Base-by-base conservation (phyloP, 306 rosid species). In the Elaeagnus macrophylla region DNA sequence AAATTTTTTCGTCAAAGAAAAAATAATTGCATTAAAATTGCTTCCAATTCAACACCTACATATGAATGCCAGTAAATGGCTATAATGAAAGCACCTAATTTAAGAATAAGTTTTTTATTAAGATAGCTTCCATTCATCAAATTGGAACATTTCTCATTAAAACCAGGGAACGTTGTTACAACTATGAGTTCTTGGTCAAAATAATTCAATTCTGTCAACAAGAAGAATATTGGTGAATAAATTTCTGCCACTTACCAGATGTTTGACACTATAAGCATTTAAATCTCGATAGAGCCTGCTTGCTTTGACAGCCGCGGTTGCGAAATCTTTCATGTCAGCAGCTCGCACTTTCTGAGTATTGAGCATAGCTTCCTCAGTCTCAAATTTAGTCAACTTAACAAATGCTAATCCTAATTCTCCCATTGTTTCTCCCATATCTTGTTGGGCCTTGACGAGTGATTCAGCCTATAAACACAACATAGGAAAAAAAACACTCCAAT, bases 391-490 rank as follows among this genome's bases (percentile, higher is more conserved):
- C 59, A 91, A 48, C 56, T 91, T 91, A 54, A 91, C 75, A 68
- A 86, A 84, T 39, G 94, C 83, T 57, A 91, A 59, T 55, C 97
- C 96, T 53, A 91, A 61, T 64, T 82, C 97, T 46, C 96, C 97
- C 91, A 84, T 62, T 54, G 96, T 82, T 71, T 84, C 97, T 57
- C 93, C 96, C 82, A 82, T 91, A 57, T 86, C 97, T 71, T 86
- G 96, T 73, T 86, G 97, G 46, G 96, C 84, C 69, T 84, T 86
- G 35, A 91, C 95, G n/a, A 91, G 86, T 56, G 94, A 66, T 78
- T 91, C 97, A 2, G 97, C 97, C 97, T 91, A 69, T 46, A 56
- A 56, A 43, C 56, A 51, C 15, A 16, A 47, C n/a, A n/a, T 53
- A 70, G 10, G 20, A 74, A 59, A 12, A 12, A 13, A 20, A 60